A percentile compares a stretch with the other conserved stretches of the same genome.
Conservation (phyloP, 352 stramenopile species). For the Globisporangium abappressorium region DNA sequence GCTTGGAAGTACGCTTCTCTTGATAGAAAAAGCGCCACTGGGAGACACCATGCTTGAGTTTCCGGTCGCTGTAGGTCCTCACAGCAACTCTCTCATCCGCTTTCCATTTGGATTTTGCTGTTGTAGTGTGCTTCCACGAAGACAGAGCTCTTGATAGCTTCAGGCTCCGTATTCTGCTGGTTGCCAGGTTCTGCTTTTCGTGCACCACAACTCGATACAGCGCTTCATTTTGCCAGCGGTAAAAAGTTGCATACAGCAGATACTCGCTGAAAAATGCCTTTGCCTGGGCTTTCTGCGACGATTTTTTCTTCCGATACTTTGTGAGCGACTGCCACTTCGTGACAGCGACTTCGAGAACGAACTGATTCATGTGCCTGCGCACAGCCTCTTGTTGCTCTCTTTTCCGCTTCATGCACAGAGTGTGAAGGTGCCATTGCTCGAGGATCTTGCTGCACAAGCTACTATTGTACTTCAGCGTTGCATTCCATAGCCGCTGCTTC, state of each 20-base stretch:
- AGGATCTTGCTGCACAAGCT: not conserved
- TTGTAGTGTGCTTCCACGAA: not conserved
- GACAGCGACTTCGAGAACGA: not conserved
- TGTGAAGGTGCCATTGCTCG: not conserved
- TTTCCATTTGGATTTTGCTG: not conserved
- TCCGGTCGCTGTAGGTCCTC: not conserved
- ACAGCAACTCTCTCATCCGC: not conserved
- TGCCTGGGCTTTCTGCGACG: conserved; percentile 13
- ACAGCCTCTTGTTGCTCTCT: not conserved
- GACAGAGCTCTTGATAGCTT: conserved; percentile 1
- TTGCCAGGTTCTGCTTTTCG: conserved; percentile 7
- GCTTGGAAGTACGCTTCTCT: not conserved
- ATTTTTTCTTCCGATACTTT: not conserved
- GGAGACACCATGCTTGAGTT: conserved; percentile 5
- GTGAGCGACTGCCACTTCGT: not conserved
- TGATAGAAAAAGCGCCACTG: conserved; percentile 2
- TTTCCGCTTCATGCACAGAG: not conserved
- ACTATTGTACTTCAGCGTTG: not conserved
- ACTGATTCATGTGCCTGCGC: not conserved
- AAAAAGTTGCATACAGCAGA: conserved; percentile 25
- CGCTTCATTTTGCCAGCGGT: conserved; percentile 26
- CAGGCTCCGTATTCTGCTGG: not conserved
- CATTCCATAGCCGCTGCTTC: not conserved
- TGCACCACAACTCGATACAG: not conserved
- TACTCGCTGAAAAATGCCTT: conserved; percentile 29